Conservation (phyloP, 2,329 filamentous ascomycete species). For the Fusarium buxicola region DNA sequence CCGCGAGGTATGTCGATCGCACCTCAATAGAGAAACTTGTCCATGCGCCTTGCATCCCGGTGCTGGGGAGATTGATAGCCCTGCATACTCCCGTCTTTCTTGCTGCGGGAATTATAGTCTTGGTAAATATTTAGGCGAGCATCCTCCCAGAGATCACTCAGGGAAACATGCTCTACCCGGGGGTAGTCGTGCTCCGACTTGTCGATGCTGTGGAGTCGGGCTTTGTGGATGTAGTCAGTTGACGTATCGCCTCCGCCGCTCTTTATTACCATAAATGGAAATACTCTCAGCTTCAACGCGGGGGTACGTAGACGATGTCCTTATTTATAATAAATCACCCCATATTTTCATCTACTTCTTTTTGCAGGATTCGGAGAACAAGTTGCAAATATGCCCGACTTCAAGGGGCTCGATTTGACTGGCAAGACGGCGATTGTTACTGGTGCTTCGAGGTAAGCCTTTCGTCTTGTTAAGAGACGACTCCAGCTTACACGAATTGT, state of each 20-base stretch:
- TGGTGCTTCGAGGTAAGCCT: slow-evolving; percentile 31
- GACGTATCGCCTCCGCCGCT: no score
- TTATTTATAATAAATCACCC: no score
- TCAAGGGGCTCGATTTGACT: slow-evolving; percentile 37
- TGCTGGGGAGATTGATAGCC: neutral
- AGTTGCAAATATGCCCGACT: slow-evolving; percentile 27
- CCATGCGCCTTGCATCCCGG: neutral
- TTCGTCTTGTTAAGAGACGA: neutral
- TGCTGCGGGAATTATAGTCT: no score
- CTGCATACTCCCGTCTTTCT: neutral
- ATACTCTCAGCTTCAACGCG: no score
- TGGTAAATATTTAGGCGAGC: neutral
- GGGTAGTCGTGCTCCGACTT: slow-evolving; percentile 5
- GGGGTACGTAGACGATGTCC: no score
- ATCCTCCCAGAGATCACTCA: slow-evolving; percentile 11
- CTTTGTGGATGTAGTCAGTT: no score
- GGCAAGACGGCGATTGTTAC: slow-evolving; percentile 45
- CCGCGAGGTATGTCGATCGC: neutral
- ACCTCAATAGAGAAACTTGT: slow-evolving; percentile 17
- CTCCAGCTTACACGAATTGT: neutral
- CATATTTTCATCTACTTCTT: no score
- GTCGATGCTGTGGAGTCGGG: no score
- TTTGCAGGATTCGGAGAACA: no score
- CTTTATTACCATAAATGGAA: no score
- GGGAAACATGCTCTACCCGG: neutral